Base-by-base conservation (phyloP, 495 filamentous ascomycete genomes). In the Recurvomyces mirabilis region DNA sequence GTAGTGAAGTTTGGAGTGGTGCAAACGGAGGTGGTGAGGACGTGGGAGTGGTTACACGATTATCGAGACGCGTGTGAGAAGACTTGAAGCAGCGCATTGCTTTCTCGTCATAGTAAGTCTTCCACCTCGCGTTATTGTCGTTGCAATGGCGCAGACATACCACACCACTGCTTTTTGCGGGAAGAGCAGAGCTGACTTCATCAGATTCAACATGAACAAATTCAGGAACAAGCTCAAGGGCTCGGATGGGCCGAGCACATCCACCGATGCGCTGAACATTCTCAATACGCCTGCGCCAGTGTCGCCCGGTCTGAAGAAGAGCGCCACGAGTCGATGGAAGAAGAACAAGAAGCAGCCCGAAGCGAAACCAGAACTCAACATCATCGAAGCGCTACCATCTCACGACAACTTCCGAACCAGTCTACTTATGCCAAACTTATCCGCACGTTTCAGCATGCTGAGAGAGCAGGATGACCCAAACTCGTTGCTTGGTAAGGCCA, bases 321-420 rank as follows among this genome's bases (percentile, higher is more conserved):
- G 24, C 25, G 29, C 34, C 12, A 46, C 46, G 19, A 54, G 46
- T 29, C 43, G 51, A 42, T 54, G 51, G 51, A 54, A 46, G 41
- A 38, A 40, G 59, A 60, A 67, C 38, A 71, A 68, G 51, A 60
- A 67, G 45, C 67, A 70, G 51, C n/a, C 20, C 7, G 72, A 78
- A 55, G 60, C 69, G 4, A 80, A 79, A 59, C 68, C 68, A 13
- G 68, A 86, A 23, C 53, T 95, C 30, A 81, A 96, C 47, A 64
- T 95, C 14, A 61, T 79, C 2, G 67, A 62, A 17, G 89, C 77
- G 4, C 67, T 99, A 4, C 91, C 91, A 2, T 71, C 87, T 0
- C 75, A 68, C 14, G 87, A 96, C 59, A 75, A 95, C 62, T 96
- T 99, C 54, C 81, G 91, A n/a, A 99, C 91, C 5, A 96, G 93